Base-by-base conservation (phyloP, 176 grass and related monocot genomes). In the Avena sativa region DNA sequence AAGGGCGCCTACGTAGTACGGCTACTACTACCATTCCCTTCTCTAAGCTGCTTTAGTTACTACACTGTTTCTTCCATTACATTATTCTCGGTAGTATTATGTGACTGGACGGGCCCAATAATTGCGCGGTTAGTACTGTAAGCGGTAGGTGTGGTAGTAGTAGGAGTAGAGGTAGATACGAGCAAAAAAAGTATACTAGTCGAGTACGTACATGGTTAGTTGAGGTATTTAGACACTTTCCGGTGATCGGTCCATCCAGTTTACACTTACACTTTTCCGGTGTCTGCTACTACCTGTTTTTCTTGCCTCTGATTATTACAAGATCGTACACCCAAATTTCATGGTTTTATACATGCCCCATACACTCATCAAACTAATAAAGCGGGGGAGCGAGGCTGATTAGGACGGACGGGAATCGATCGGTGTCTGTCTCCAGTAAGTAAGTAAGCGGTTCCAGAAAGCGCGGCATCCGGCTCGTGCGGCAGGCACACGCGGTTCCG, bases 61-160 rank as follows among this genome's bases (percentile, higher is more conserved):
- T 38, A 38, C 71, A 49, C 71, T 74, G 71, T 49, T 21, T 64
- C 6, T 43, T 43, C 40, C 11, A 28, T 28, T 28, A 64, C 44
- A 74, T 49, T 74, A 74, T 73, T 73, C 20, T 73, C 20, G 7
- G 16, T 69, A 47, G 40, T 43, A 72, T 47, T 43, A 72, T 47
- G 34, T 71, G 38, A 71, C 40, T 44, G 36, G 64, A 28, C 30
- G 30, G 64, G 9, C 0, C 40, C 69, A 72, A 72, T 72, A 12
- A 72, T 48, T 73, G 70, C 20, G 23, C 40, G 47, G 40, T 73
- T 21, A 21, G 38, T 71, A 43, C 34, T 20, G 11, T 21, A 21
- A 2, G 64, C 40, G 44, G 40, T 19, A 5, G 69, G 69, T 72
- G 40, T 20, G 21, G 69, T 46, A 58, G 51, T 58, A 17, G 59